These are phyloP conservation scores for Fraxinus xanthoxyloides DNA, from an alignment of 305 asterid species.

Conservation along the genomic window DNA sequence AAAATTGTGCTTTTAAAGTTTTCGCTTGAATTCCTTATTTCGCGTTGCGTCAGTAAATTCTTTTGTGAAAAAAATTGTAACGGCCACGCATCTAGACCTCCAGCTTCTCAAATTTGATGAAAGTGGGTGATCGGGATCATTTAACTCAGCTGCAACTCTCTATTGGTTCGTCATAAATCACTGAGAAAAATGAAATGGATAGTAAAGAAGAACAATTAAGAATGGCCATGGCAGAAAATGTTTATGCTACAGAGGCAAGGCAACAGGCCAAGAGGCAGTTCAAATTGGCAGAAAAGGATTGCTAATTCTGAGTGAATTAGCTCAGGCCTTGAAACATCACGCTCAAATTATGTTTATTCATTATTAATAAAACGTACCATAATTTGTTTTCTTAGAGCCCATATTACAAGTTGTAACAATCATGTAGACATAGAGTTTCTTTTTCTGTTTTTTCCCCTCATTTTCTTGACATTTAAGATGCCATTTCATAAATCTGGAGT, in stretches of 20 bases:
- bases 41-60: no score
- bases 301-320: slow-evolving; percentile 39
- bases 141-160: no score
- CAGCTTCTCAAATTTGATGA: no score
- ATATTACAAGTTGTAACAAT: background rate
- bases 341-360: slow-evolving; percentile 1
- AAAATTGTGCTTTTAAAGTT: no score
- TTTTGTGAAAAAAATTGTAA: no score
- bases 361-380: no score
- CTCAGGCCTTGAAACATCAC: slow-evolving; percentile 32
- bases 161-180: no score
- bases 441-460: background rate
- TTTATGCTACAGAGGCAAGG: slow-evolving; percentile 41
- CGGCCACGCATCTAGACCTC: no score
- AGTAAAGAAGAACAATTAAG: slow-evolving; percentile 20
- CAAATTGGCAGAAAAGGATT: slow-evolving; percentile 37
- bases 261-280: slow-evolving; percentile 35
- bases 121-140: no score
- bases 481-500: background rate
- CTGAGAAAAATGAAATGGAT: no score
- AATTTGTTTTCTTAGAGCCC: background rate
- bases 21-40: no score
- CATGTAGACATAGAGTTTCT: background rate
- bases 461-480: slow-evolving; percentile 21
- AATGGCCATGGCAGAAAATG: slow-evolving; percentile 33